phyloP scores from a whole-genome alignment of 257 asterid genomes.

The Nemophila menziesii region DNA sequence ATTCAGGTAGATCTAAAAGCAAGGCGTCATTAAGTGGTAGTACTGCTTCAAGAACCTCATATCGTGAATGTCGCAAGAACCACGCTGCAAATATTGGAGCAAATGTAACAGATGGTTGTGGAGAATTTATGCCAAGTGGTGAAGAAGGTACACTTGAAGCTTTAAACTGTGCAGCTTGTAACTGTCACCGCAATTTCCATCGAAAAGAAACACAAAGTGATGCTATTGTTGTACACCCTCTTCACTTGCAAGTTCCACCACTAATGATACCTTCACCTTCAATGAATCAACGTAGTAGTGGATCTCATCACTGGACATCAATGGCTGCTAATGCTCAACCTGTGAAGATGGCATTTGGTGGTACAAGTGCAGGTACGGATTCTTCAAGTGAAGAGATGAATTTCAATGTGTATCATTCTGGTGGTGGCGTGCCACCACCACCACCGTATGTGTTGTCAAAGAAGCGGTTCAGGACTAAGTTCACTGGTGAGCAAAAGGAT shows the following conservation, averaged over 20 bases:
- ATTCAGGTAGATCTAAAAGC: constrained; percentile 2
- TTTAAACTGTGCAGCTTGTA: constrained; percentile 8
- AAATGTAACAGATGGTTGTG: constrained; percentile 8
- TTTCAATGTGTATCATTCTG: constrained; percentile 4
- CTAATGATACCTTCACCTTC: background rate
- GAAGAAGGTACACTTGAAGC: constrained; percentile 10
- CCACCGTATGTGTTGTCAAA: constrained; percentile 5
- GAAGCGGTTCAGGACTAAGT: constrained; percentile 6
- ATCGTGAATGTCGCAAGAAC: constrained; percentile 9
- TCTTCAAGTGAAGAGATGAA: constrained; percentile 11
- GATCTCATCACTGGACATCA: constrained; percentile 1
- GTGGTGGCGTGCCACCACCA: background rate
- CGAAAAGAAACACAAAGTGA: background rate
- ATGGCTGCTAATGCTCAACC: constrained; percentile 4
- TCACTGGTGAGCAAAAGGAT: constrained; percentile 5
- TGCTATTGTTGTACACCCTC: constrained; percentile 2
- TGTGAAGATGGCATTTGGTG: constrained; percentile 1
- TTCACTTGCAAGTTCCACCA: background rate
- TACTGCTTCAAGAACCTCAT: background rate
- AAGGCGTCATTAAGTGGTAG: background rate
- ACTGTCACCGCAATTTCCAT: constrained; percentile 10
- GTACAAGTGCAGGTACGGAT: constrained; percentile 6
- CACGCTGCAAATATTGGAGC: constrained; percentile 9
- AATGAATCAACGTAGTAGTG: background rate
- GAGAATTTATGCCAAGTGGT: constrained; percentile 9